Evolutionary conservation across 768 basidiomycete species (phyloP), one percentile per base, ranked within the genome.

Genomic region (Austroboletus eburneus): DNA sequence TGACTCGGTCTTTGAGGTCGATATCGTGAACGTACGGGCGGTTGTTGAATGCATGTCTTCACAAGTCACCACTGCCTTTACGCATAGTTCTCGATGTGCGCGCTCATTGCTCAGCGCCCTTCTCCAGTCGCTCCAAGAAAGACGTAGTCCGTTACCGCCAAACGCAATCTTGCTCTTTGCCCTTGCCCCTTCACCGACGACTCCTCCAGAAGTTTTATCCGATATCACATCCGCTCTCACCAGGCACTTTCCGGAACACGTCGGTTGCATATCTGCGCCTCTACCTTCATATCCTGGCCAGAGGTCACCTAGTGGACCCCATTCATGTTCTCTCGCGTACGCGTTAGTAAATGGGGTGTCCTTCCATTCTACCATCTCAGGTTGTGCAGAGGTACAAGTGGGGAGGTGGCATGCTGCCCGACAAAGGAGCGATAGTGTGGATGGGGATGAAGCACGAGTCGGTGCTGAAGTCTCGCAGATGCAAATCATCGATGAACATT

Each of bases 331-430:
- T 20, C 57, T 87, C 8, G 83, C 79, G 1, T 77, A 85, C 42
- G 72, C 79, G 42, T 54, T 69, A 2, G 49, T 63, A 0, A 42
- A 58, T 8, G 75, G 74, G 10, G 65, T 71, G 1, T 65, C 76
- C 1, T 88, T 88, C 56, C 73, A 74, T n/a, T 87, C 85, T 9
- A 73, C 71, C 1, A 76, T 88, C 43, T 74, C 76, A 1, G 86
- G 87, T 10, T 69, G 69, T 39, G 63, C 68, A n/a, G 68, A 76
- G 14, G 63, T 75, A 3, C 82, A 85, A 56, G 85, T 89, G 12
- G 87, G 87, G 23, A 71, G 85, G 38, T 83, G 83, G 83, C 83
- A 85, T 58, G 73, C 83, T 16, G 76, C 49, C 69, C 73, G 55
- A 69, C 68, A 53, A 54, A 63, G 22, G 40, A n/a, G n/a, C n/a